A percentile compares a stretch with the other conserved stretches of the same genome.
phyloP scores from a whole-genome alignment of 2,329 filamentous ascomycete genomes.

The Bipolaris zeicola region DNA sequence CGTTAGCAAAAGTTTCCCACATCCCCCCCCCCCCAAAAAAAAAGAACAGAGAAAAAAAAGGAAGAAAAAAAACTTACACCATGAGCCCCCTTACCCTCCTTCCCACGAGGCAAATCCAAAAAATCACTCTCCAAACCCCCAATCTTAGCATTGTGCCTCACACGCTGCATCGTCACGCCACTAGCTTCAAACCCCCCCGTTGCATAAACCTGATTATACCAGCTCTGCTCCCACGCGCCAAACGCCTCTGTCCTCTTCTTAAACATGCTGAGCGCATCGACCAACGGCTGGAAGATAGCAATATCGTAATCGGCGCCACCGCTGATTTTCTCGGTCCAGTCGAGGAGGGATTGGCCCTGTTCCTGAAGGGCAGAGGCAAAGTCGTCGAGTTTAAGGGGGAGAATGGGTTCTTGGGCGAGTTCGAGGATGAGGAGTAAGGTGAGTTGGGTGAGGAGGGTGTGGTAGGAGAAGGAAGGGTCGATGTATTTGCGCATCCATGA shows the following conservation, averaged over 20 bases:
- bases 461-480: constrained; percentile 83
- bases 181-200: constrained; percentile 77
- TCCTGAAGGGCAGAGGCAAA: constrained; percentile 70
- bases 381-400: constrained; percentile 78
- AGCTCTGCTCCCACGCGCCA: constrained; percentile 75
- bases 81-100: constrained; percentile 39
- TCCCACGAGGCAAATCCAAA: constrained; percentile 72
- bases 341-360: constrained; percentile 72
- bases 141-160: constrained; percentile 79
- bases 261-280: constrained; percentile 67
- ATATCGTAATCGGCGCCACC: constrained; percentile 47
- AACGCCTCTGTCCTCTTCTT: constrained; percentile 67
- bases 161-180: constrained; percentile 68
- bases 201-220: constrained; percentile 74
- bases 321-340: constrained; percentile 63
- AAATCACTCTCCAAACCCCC: constrained; percentile 81
- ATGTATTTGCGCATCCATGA: constrained; percentile 81
- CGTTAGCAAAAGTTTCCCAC: no score
- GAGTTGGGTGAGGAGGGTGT: constrained; percentile 77
- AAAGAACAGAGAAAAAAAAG: neutral
- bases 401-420: constrained; percentile 76
- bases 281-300: constrained; percentile 62
- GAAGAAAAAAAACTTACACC: constrained; percentile 67
- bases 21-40: no score
- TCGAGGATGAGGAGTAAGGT: constrained; percentile 84